Percentiles rank a stretch among this genome's conserved stretches.
phyloP scores from a whole-genome alignment of 2,329 filamentous ascomycete genomes.

The Phymatotrichopsis omnivora region DNA sequence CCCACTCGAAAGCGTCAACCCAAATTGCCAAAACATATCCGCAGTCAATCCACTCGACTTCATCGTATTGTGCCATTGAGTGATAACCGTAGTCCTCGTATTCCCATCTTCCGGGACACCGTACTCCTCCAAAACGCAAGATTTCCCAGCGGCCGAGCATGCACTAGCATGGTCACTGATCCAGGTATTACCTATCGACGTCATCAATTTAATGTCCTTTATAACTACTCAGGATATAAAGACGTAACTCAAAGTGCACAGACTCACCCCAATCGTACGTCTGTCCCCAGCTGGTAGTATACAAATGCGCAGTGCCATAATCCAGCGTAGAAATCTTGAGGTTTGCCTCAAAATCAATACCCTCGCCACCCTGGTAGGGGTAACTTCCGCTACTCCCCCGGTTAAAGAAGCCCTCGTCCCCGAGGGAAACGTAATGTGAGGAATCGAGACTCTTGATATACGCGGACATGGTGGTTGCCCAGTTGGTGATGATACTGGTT shows the following conservation, averaged over 20 bases:
- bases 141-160: constrained; percentile 36
- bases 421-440: constrained; percentile 52
- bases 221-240: not conserved
- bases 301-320: constrained; percentile 45
- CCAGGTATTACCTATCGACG: constrained; percentile 35
- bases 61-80: constrained; percentile 13
- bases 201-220: constrained; percentile 12
- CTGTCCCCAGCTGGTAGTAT: constrained; percentile 17
- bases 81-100: constrained; percentile 9
- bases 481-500: constrained; percentile 48
- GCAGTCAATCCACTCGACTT: constrained; percentile 28
- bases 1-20: constrained; percentile 31
- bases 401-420: constrained; percentile 45
- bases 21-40: constrained; percentile 37
- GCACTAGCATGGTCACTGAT: constrained; percentile 37
- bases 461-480: constrained; percentile 47
- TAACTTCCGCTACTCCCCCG: constrained; percentile 44
- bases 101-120: constrained; percentile 15
- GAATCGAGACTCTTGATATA: constrained; percentile 56
- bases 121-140: constrained; percentile 37
- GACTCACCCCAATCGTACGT: constrained; percentile 37
- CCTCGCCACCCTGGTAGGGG: constrained; percentile 44
- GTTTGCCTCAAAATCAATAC: constrained; percentile 44
- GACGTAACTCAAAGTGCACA: not conserved
- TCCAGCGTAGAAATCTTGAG: constrained; percentile 46